Conservation (phyloP, 176 grass and related monocot genomes). For the Bromus sterilis region DNA sequence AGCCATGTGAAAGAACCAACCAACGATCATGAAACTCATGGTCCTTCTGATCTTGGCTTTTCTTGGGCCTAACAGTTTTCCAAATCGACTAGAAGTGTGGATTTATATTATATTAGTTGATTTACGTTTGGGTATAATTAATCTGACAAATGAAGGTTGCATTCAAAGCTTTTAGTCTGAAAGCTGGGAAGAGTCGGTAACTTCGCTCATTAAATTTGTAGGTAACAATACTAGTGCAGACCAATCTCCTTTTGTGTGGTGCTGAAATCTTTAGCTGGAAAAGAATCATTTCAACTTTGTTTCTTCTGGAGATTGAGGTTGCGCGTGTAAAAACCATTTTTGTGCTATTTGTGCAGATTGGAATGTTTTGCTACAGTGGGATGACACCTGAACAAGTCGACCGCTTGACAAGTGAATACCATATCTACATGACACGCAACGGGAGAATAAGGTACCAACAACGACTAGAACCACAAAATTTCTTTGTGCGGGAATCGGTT, state of each 20-base stretch:
- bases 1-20: neutral
- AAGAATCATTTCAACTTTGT: neutral
- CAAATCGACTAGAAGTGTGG: neutral
- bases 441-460: slow-evolving; percentile 78
- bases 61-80: neutral
- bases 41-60: neutral
- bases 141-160: neutral
- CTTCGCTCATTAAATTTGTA: neutral
- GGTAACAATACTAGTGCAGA: neutral
- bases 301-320: neutral
- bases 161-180: neutral
- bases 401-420: slow-evolving; percentile 74
- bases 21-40: neutral
- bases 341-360: slow-evolving; percentile 46
- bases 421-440: slow-evolving; percentile 96
- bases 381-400: slow-evolving; percentile 95
- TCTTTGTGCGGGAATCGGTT: neutral
- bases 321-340: neutral
- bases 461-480: neutral
- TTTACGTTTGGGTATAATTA: neutral
- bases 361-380: slow-evolving; percentile 99
- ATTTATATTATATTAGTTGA: neutral
- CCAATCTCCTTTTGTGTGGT: neutral
- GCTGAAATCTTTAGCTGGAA: neutral
- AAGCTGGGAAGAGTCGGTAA: neutral